Evolutionary conservation across 148 eudicot genomes (phyloP).

Genomic region (Silene latifolia): DNA sequence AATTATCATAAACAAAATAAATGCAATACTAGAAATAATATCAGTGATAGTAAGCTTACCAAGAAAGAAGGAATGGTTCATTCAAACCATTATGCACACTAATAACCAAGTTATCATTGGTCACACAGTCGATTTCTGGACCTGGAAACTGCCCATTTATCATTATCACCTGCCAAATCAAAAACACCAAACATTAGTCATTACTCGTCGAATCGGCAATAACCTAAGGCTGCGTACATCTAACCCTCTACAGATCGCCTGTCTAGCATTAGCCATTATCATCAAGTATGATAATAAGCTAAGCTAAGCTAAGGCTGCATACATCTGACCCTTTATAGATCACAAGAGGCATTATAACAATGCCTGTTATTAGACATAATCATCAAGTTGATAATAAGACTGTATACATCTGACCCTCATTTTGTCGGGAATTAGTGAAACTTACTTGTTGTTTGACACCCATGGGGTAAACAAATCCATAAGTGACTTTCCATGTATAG

Average conservation of each 20-base stretch:
- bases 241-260: not conserved
- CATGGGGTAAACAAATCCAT: constrained; percentile 54
- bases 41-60: constrained; percentile 37
- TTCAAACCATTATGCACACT: constrained; percentile 77
- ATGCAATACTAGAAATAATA: too few relatives aligned
- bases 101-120: constrained; percentile 88
- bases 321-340: too few relatives aligned
- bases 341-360: too few relatives aligned
- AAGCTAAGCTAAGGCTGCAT: too few relatives aligned
- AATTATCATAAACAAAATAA: not conserved
- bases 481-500: constrained; percentile 57
- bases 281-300: too few relatives aligned
- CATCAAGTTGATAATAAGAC: too few relatives aligned
- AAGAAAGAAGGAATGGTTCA: constrained; percentile 92
- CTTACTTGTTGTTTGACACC: constrained; percentile 68
- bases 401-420: not conserved
- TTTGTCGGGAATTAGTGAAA: not conserved
- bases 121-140: constrained; percentile 86
- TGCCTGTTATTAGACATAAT: too few relatives aligned
- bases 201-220: not conserved
- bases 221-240: not conserved
- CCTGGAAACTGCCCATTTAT: constrained; percentile 99
- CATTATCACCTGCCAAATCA: constrained; percentile 70
- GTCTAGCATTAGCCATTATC: too few relatives aligned
- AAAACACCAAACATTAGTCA: not conserved